Base-by-base conservation (phyloP, 2,329 filamentous ascomycete species). In the Chrysoporthe puriensis region DNA sequence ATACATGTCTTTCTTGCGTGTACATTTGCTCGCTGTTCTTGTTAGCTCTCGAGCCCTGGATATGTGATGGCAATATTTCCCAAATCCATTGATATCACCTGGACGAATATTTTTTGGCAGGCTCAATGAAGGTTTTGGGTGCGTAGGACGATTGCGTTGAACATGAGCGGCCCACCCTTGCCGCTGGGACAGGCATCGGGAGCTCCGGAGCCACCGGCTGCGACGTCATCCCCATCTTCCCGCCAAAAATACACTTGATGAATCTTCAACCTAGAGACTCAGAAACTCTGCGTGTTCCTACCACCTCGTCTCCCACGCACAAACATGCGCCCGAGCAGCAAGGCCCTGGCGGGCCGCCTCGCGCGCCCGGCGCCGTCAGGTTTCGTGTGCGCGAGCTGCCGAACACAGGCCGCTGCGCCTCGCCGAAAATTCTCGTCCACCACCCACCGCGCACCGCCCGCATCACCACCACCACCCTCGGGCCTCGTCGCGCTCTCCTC, bases 401-500 rank as follows among this genome's bases (percentile, higher is more conserved):
- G 59, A 21, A 60, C 61, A 16, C 52, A 56, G 46, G 60, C 60
- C 36, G 56, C 67, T 9, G n/a, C 56, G 11, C n/a, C 50, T 43
- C 26, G 21, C 43, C 54, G 54, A 34, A 58, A 21, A n/a, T 64
- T 64, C 42, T 64, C 63, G 8, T 59, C 63, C 34, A 40, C 57
- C 62, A 34, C 32, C 61, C 36, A 11, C 16, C 59, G 50, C 57
- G 59, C 67, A 26, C 58, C 66, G 72, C 71, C 72, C 68, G 66
- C 67, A 40, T 16, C 43, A 9, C 4, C 56, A n/a, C 16, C 73
- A 16, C 83, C 84, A 2, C 36, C 77, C 2, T 74, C 84, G 68
- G 83, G 81, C 72, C 75, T 87, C 77, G 80, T 86, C 16, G 77
- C 78, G 36, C 87, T 98, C 70, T 80, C 87, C n/a, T 90, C 90